Percentiles rank a stretch among this genome's conserved stretches.
Conservation (phyloP, 2,329 filamentous ascomycete genomes). For the Aspergillus tanneri region DNA sequence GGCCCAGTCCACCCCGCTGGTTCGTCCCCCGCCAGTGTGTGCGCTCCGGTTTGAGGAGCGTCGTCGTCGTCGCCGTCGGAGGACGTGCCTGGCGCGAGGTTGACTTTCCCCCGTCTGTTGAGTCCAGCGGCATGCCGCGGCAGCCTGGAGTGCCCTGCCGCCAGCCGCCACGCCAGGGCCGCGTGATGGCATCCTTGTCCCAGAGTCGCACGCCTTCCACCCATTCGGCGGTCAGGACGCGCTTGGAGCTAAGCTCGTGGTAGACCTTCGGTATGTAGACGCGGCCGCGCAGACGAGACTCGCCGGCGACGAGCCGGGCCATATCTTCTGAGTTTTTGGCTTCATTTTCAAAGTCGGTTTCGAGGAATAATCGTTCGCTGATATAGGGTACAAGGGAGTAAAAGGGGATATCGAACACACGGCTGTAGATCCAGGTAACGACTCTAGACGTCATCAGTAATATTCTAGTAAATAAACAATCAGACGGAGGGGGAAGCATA, state of each 20-base stretch:
- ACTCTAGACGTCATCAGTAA: slow-evolving; percentile 52
- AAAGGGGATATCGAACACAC: slow-evolving; percentile 88
- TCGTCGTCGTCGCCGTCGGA: slow-evolving; percentile 24
- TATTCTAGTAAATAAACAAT: not conserved
- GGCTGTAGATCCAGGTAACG: slow-evolving; percentile 77
- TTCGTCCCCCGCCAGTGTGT: slow-evolving; percentile 72
- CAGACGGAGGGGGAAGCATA: slow-evolving; percentile 41
- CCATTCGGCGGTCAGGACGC: slow-evolving; percentile 95
- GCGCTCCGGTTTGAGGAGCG: slow-evolving; percentile 74
- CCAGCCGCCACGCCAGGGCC: slow-evolving; percentile 74
- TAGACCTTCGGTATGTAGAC: slow-evolving; percentile 90
- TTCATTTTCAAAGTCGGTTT: slow-evolving; percentile 94
- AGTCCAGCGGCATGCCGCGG: slow-evolving; percentile 62
- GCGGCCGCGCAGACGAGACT: slow-evolving; percentile 71
- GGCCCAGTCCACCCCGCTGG: slow-evolving; percentile 75
- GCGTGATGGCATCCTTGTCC: slow-evolving; percentile 81
- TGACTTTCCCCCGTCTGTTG: slow-evolving; percentile 47
- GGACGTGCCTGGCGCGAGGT: slow-evolving; percentile 47
- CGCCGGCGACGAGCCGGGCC: slow-evolving; percentile 70
- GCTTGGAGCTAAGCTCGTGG: slow-evolving; percentile 73
- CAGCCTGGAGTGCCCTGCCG: slow-evolving; percentile 76
- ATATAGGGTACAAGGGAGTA: slow-evolving; percentile 91
- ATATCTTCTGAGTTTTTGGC: slow-evolving; percentile 84
- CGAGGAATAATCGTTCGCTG: slow-evolving; percentile 82
- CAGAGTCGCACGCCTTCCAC: slow-evolving; percentile 91